Percentiles rank a stretch among this genome's conserved stretches.
Evolutionary conservation across 1,284 basidiomycete genomes (phyloP).

Genomic region (Melampsora americana): DNA sequence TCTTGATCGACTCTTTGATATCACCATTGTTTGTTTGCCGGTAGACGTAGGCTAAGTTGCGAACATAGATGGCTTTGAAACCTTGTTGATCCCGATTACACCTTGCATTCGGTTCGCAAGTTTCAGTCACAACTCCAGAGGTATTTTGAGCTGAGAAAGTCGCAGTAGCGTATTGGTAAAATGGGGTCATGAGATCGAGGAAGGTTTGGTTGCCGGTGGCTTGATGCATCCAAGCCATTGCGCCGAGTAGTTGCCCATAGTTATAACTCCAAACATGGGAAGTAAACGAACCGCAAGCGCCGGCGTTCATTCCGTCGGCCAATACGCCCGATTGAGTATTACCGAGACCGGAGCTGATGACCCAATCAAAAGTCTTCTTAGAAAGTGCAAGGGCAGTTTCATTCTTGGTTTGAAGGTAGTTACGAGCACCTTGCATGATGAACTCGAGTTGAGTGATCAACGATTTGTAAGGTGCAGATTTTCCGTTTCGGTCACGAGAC

Average conservation of each 20-base stretch:
- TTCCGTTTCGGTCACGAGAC: conserved; percentile 15
- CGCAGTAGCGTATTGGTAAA: conserved; percentile 9
- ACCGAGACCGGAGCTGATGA: conserved; percentile 38
- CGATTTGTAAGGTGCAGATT: conserved; percentile 39
- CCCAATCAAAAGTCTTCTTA: conserved; percentile 40
- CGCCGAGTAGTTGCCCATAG: conserved; percentile 21
- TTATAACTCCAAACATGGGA: conserved; percentile 42
- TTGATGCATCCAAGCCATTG: conserved; percentile 23
- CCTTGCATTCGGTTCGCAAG: conserved; percentile 15
- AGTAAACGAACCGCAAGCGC: conserved; percentile 34
- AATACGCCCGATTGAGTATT: conserved; percentile 27
- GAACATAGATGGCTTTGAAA: conserved; percentile 40
- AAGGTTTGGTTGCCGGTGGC: conserved; percentile 14
- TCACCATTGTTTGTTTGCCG: not conserved
- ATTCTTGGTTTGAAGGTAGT: conserved; percentile 23
- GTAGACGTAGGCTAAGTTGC: conserved; percentile 35
- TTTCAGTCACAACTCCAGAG: conserved; percentile 38
- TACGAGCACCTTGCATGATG: conserved; percentile 31
- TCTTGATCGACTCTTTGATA: conserved; percentile 15
- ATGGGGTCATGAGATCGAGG: conserved; percentile 12
- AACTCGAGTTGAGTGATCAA: conserved; percentile 42
- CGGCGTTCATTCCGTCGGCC: conserved; percentile 38
- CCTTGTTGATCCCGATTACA: conserved; percentile 45
- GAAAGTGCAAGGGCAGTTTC: conserved; percentile 29
- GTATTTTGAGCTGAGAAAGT: conserved; percentile 25